phyloP scores from a whole-genome alignment of 2,329 filamentous ascomycete species.

The Dothideomycetes sp. region DNA sequence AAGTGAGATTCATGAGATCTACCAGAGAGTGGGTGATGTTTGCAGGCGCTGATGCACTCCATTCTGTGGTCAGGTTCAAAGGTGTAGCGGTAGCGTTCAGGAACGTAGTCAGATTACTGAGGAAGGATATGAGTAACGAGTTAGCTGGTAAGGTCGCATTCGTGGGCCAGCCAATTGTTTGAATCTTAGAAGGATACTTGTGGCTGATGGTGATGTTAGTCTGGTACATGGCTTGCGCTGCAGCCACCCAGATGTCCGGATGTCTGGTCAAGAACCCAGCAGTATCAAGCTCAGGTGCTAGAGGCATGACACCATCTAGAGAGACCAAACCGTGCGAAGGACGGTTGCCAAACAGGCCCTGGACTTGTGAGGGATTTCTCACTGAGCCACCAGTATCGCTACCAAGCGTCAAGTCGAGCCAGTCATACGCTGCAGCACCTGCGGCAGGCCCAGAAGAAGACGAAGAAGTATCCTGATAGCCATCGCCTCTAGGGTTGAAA shows the following conservation, averaged over 20 bases:
- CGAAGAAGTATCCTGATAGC: constrained; percentile 37
- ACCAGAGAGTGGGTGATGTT: constrained; percentile 25
- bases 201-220: constrained; percentile 35
- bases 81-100: constrained; percentile 30
- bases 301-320: constrained; percentile 41
- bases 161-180: constrained; percentile 36
- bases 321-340: constrained; percentile 39
- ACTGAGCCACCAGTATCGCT: constrained; percentile 44
- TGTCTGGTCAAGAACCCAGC: constrained; percentile 39
- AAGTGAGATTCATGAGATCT: constrained; percentile 36
- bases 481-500: constrained; percentile 37
- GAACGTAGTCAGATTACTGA: constrained; percentile 35
- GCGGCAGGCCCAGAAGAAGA: constrained; percentile 41
- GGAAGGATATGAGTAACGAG: constrained; percentile 34
- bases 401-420: constrained; percentile 43
- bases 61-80: constrained; percentile 30
- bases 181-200: constrained; percentile 34
- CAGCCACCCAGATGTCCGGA: constrained; percentile 34
- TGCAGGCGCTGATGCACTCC: constrained; percentile 27
- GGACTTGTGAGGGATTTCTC: constrained; percentile 38
- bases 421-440: constrained; percentile 36
- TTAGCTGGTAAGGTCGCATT: constrained; percentile 29
- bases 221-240: constrained; percentile 37
- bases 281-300: constrained; percentile 40
- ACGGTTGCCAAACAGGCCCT: constrained; percentile 44